phyloP scores from a whole-genome alignment of 2,329 filamentous ascomycete species.

The Aspergillus versicolor region DNA sequence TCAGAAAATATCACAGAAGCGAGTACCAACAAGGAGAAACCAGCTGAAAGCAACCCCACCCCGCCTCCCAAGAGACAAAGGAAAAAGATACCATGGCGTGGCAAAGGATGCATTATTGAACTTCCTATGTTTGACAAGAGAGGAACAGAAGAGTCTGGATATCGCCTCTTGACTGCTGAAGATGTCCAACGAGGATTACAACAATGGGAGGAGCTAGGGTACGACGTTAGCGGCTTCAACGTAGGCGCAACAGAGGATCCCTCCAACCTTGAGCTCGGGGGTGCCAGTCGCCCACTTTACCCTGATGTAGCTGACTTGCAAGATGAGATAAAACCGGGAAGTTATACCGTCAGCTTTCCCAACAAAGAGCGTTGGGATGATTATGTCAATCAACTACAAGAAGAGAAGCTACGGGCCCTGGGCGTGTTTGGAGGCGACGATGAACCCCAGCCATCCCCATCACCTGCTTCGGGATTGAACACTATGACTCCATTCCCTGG shows the following conservation, averaged over 20 bases:
- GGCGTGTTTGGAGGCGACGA: constrained; percentile 80
- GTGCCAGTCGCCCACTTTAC: constrained; percentile 44
- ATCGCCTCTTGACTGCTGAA: constrained; percentile 37
- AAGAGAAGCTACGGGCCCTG: constrained; percentile 88
- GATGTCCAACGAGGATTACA: constrained; percentile 42
- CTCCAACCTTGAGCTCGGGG: constrained; percentile 31
- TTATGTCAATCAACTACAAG: constrained; percentile 79
- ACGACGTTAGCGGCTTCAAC: constrained; percentile 43
- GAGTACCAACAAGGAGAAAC: constrained; percentile 17
- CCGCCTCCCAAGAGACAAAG: constrained; percentile 46
- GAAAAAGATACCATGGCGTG: constrained; percentile 73
- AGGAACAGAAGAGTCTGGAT: constrained; percentile 48
- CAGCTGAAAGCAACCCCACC: constrained; percentile 20
- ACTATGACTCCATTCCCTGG: constrained; percentile 73
- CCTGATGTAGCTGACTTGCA: constrained; percentile 42
- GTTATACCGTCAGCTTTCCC: constrained; percentile 42
- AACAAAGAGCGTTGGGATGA: constrained; percentile 64
- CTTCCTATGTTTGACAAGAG: constrained; percentile 68
- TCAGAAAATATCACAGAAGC: constrained; percentile 12
- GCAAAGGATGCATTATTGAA: constrained; percentile 70
- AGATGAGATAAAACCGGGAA: constrained; percentile 33
- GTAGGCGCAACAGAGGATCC: constrained; percentile 30
- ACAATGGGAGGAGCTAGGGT: constrained; percentile 45
- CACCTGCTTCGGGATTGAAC: constrained; percentile 64
- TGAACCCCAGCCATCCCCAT: constrained; percentile 66